These are phyloP conservation scores for Neoboletus magnificus DNA, from an alignment of 768 basidiomycete genomes.

Conservation along the genomic window DNA sequence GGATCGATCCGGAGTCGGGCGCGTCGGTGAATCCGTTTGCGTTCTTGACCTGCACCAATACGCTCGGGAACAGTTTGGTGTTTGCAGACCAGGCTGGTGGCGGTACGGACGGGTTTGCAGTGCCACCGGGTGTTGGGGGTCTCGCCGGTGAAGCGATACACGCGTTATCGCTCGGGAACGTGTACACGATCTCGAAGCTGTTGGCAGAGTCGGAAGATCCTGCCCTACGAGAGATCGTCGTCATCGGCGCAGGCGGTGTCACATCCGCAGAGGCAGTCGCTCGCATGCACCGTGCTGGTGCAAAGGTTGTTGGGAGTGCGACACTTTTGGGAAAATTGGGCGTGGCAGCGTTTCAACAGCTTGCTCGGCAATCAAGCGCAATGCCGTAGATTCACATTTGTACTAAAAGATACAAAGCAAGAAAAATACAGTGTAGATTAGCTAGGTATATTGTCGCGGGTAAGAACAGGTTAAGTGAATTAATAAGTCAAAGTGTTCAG, in stretches of 20 bases:
- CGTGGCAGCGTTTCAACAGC: conserved; percentile 48
- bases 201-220: conserved; percentile 41
- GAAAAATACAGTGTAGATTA: conserved; percentile 25
- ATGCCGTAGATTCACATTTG: conserved; percentile 4
- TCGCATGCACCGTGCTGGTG: conserved; percentile 76
- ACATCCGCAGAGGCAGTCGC: conserved; percentile 53
- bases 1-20: conserved; percentile 3
- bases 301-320: conserved; percentile 64
- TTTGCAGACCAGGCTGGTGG: conserved; percentile 52
- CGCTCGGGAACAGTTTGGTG: conserved; percentile 66
- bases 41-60: conserved; percentile 80
- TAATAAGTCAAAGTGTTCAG: conserved; percentile 25
- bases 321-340: conserved; percentile 55
- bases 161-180: conserved; percentile 75
- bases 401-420: conserved; percentile 12
- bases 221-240: conserved; percentile 46
- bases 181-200: conserved; percentile 55
- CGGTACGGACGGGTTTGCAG: conserved; percentile 42
- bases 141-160: conserved; percentile 77
- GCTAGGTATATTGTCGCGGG: conserved; percentile 10
- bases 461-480: conserved; percentile 18
- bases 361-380: conserved; percentile 13
- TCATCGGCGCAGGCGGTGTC: conserved; percentile 86
- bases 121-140: conserved; percentile 67
- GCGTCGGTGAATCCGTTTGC: conserved; percentile 49